Evolutionary conservation across 2,329 filamentous ascomycete genomes (phyloP).

Genomic region (Pseudofabraea citricarpa): DNA sequence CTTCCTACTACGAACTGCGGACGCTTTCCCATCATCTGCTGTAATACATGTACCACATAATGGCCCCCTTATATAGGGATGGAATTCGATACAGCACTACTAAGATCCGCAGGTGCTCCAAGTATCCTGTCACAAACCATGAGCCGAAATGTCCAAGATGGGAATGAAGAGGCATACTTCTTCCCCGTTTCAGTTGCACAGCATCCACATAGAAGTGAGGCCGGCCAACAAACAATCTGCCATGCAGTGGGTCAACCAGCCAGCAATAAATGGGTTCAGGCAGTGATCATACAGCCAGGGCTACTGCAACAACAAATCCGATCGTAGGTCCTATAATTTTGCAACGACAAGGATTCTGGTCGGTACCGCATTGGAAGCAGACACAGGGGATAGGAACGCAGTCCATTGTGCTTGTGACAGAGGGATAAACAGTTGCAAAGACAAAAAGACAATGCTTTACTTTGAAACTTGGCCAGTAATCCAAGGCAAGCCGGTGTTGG

Average conservation of each 20-base stretch:
- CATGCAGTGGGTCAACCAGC: background rate
- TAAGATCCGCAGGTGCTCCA: conserved; percentile 45
- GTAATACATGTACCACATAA: too few species aligned
- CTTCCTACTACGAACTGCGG: too few species aligned
- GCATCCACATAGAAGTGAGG: conserved; percentile 51
- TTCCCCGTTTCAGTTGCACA: conserved; percentile 48
- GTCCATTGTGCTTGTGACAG: background rate
- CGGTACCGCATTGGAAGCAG: conserved; percentile 41
- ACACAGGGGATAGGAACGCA: conserved; percentile 9
- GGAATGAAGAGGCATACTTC: conserved; percentile 34
- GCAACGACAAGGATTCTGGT: conserved; percentile 53
- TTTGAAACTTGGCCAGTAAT: too few species aligned
- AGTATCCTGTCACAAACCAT: conserved; percentile 35
- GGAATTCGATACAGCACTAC: conserved; percentile 42
- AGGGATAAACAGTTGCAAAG: too few species aligned
- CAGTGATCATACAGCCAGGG: conserved; percentile 41
- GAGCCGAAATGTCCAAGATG: background rate
- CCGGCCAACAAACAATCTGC: conserved; percentile 50
- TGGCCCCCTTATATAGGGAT: conserved; percentile 45
- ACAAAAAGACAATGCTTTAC: too few species aligned
- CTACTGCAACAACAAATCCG: conserved; percentile 39
- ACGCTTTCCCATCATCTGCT: too few species aligned
- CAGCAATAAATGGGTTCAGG: background rate
- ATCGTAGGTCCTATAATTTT: conserved; percentile 52
- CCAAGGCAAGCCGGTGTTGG: too few species aligned